Percentiles rank a stretch among this genome's conserved stretches.
Conservation (phyloP, 768 basidiomycete species). For the Tulasnella sp. region DNA sequence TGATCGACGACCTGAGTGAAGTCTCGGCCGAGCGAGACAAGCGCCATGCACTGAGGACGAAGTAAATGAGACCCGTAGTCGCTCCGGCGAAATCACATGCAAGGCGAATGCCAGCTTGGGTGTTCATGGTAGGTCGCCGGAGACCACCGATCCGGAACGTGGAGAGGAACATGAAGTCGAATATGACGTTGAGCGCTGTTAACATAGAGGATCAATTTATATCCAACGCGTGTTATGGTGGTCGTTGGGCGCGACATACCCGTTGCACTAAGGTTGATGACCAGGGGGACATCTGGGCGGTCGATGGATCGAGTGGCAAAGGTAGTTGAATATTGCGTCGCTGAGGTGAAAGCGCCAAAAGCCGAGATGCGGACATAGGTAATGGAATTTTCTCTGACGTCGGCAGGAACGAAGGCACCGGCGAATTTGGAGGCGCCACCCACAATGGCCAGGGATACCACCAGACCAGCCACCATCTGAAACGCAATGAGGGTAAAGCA, state of each 20-base stretch:
- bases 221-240: background rate
- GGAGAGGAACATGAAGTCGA: slow-evolving; percentile 20
- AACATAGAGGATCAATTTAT: background rate
- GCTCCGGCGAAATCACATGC: slow-evolving; percentile 15
- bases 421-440: slow-evolving; percentile 17
- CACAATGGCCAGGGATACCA: slow-evolving; percentile 20
- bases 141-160: slow-evolving; percentile 15
- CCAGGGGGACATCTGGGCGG: slow-evolving; percentile 19
- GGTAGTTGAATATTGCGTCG: slow-evolving; percentile 17
- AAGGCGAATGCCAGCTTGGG: slow-evolving; percentile 19
- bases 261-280: slow-evolving; percentile 11
- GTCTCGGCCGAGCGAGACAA: background rate
- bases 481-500: slow-evolving; percentile 18
- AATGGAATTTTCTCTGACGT: slow-evolving; percentile 14
- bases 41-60: slow-evolving; percentile 3
- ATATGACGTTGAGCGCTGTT: slow-evolving; percentile 17
- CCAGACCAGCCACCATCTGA: slow-evolving; percentile 17
- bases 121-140: slow-evolving; percentile 17
- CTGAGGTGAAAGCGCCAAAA: slow-evolving; percentile 13
- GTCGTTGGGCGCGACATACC: background rate
- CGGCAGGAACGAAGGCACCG: slow-evolving; percentile 18
- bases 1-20: background rate
- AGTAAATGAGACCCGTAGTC: slow-evolving; percentile 19
- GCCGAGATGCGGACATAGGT: slow-evolving; percentile 19
- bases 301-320: slow-evolving; percentile 19